Base-by-base conservation (phyloP, 208 protist species). In the Acanthamoeba sp. region DNA sequence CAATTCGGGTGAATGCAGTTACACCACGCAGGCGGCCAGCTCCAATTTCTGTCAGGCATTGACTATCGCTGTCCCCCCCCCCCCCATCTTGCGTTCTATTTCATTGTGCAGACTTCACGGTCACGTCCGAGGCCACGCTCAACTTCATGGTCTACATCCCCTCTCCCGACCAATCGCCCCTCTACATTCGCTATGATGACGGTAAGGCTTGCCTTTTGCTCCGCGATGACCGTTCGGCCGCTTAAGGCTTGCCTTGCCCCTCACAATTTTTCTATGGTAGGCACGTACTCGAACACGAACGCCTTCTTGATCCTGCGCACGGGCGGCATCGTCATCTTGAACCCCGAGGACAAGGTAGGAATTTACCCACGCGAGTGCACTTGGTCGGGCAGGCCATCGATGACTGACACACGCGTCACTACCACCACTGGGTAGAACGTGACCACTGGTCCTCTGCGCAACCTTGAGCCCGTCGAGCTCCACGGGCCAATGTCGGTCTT, bases 71-170 rank as follows among this genome's bases (percentile, higher is more conserved):
- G n/a, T n/a, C n/a, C n/a, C n/a, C n/a, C n/a, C n/a, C n/a, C n/a
- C n/a, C n/a, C 38, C 45, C 69, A 45, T 27, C 0, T 78, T 78
- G 12, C 87, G 4, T 76, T 10, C 7, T 59, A 2, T 29, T 34
- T 9, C 0, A 32, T n/a, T n/a, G n/a, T 78, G 16, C 34, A 94
- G 95, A 96, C 88, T 73, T 93, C 42, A 95, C 96, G 24, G 73
- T 89, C 24, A 97, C 52, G 7, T 95, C 89, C 32, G 73, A 94
- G 40, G 71, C 95, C 16, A 97, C 96, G 59, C 57, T 97, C 22
- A 96, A 96, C 48, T 96, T 97, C 76, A 93, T 97, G 16, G 42
- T 97, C 82, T 97, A 94, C 66, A 90, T 97, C n/a, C 96, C 96
- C 22, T 69, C 91, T n/a, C 38, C 66, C 34, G 34, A 59, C 16